phyloP scores from a whole-genome alignment of 768 basidiomycete species.

The Hypholoma sublateritium region DNA sequence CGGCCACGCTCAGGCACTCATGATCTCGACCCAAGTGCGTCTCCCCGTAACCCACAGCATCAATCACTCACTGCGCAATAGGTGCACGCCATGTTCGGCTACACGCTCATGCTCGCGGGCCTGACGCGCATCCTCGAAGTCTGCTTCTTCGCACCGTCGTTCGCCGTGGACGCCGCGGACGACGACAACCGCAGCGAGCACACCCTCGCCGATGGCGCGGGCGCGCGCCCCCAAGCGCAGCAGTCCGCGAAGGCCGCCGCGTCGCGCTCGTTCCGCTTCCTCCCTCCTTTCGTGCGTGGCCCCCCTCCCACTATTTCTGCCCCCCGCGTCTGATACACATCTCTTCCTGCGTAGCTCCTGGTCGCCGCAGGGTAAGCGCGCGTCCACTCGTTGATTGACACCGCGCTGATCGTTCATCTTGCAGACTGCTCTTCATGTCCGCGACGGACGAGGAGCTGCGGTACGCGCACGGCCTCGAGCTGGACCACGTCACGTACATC shows the following conservation, averaged over 20 bases:
- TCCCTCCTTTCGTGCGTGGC: slow-evolving; percentile 82
- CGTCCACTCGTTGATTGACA: slow-evolving; percentile 11
- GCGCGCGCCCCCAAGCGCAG: slow-evolving; percentile 3
- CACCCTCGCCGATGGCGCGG: slow-evolving; percentile 47
- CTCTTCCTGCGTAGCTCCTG: slow-evolving; percentile 48
- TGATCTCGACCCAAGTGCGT: slow-evolving; percentile 76
- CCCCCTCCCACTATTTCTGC: background rate
- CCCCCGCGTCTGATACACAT: background rate
- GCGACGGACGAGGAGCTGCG: slow-evolving; percentile 90
- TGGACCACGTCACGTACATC: slow-evolving; percentile 92
- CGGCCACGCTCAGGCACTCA: slow-evolving; percentile 80
- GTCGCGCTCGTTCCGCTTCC: slow-evolving; percentile 73
- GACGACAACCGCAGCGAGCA: slow-evolving; percentile 66
- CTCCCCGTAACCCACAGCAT: background rate
- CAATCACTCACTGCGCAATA: slow-evolving; percentile 22
- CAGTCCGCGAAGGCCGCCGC: slow-evolving; percentile 22
- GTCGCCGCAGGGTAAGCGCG: slow-evolving; percentile 61
- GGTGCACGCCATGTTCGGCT: slow-evolving; percentile 87
- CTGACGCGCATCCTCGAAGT: slow-evolving; percentile 79
- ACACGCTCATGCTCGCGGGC: slow-evolving; percentile 83
- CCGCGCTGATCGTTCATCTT: background rate
- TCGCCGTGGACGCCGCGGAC: slow-evolving; percentile 27
- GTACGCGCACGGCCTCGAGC: slow-evolving; percentile 64
- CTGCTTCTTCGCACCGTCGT: slow-evolving; percentile 59
- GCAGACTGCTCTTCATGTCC: slow-evolving; percentile 83